Evolutionary conservation across 2,329 filamentous ascomycete species (phyloP).

Genomic region (Rachicladosporium sp.): DNA sequence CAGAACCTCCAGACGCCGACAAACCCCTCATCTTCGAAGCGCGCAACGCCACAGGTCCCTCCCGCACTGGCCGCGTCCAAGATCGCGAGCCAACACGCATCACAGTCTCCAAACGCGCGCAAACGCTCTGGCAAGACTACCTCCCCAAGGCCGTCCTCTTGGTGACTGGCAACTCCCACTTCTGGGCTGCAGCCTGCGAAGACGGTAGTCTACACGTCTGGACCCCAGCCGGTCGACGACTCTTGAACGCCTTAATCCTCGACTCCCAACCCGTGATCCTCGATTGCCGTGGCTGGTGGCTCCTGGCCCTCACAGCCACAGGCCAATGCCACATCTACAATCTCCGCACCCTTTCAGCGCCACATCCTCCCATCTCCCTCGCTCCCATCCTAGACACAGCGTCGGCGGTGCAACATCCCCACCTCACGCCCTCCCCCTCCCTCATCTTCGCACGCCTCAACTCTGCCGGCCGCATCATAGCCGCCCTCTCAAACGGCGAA

Average conservation of each 20-base stretch:
- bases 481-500: constrained; percentile 90
- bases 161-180: constrained; percentile 75
- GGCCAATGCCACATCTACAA: constrained; percentile 94
- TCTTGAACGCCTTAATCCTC: constrained; percentile 72
- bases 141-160: constrained; percentile 77
- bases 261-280: constrained; percentile 91
- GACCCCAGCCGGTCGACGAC: constrained; percentile 78
- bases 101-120: constrained; percentile 66
- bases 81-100: constrained; percentile 74
- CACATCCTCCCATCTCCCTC: constrained; percentile 80
- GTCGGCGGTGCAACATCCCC: constrained; percentile 61
- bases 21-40: constrained; percentile 66
- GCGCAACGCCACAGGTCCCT: constrained; percentile 58
- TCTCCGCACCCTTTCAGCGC: constrained; percentile 59
- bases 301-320: constrained; percentile 77
- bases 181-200: constrained; percentile 89
- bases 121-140: constrained; percentile 85
- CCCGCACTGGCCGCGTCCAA: constrained; percentile 46
- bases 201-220: constrained; percentile 83
- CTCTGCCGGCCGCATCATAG: constrained; percentile 68
- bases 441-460: constrained; percentile 88
- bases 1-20: constrained; percentile 45
- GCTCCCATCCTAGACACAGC: constrained; percentile 83
- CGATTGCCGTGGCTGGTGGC: constrained; percentile 78
- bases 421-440: constrained; percentile 67